Conservation (phyloP, 2,329 filamentous ascomycete species). For the Cladophialophora bantiana region DNA sequence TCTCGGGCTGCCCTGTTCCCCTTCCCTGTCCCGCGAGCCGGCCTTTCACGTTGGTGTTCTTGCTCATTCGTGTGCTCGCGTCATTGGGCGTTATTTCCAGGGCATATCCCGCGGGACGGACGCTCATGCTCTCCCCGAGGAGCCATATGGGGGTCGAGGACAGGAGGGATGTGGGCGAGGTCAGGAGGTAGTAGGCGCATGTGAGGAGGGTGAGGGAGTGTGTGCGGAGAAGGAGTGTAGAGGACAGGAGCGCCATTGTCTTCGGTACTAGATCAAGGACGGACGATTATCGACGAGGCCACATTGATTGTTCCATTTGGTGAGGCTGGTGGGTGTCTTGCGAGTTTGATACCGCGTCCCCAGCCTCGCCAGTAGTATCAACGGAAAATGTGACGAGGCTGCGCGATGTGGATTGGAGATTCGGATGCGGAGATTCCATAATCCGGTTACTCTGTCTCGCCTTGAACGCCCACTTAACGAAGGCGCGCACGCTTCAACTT, state of each 20-base stretch:
- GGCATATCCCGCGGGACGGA: slow-evolving; percentile 35
- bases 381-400: background rate
- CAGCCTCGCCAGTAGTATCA: no score
- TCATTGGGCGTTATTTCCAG: slow-evolving; percentile 13
- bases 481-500: no score
- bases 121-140: slow-evolving; percentile 38
- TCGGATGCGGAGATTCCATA: background rate
- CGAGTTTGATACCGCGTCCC: background rate
- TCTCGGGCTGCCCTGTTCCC: slow-evolving; percentile 4
- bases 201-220: slow-evolving; percentile 33
- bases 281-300: background rate
- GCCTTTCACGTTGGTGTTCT: background rate
- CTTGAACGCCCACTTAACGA: no score
- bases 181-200: slow-evolving; percentile 36
- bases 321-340: background rate
- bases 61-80: background rate
- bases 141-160: slow-evolving; percentile 37
- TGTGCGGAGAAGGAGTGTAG: slow-evolving; percentile 35
- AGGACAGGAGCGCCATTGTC: slow-evolving; percentile 39
- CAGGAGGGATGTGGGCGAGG: slow-evolving; percentile 30
- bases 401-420: background rate
- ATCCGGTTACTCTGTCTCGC: background rate
- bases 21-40: background rate
- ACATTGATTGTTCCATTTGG: background rate
- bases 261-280: background rate